Evolutionary conservation across 352 stramenopile genomes (phyloP).

Genomic region (Blastocystis sp.): DNA sequence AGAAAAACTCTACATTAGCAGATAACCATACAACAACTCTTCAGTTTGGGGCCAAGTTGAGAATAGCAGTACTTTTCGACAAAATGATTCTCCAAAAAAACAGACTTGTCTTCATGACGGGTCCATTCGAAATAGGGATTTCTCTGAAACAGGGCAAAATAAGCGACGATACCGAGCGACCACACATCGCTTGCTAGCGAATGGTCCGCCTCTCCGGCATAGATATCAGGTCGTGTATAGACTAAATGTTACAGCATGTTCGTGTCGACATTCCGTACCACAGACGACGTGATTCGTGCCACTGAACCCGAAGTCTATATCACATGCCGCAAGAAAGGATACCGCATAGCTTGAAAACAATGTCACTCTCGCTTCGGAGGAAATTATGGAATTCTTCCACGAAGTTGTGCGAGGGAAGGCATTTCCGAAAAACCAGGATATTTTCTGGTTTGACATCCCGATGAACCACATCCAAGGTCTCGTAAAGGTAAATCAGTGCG

Average conservation of each 20-base stretch:
- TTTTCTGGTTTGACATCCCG: constrained; percentile 49
- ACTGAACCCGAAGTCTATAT: constrained; percentile 38
- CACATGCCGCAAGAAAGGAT: not conserved
- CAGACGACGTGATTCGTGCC: not conserved
- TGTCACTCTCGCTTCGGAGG: not conserved
- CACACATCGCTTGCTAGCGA: not conserved
- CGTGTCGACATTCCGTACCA: not conserved
- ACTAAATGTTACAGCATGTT: not conserved
- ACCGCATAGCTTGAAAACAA: constrained; percentile 39
- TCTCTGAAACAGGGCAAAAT: not conserved
- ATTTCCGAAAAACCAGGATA: not conserved
- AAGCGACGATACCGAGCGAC: constrained; percentile 17
- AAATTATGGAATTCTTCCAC: not conserved
- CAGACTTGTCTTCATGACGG: not conserved
- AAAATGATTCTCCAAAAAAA: not conserved
- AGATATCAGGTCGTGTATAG: constrained; percentile 22
- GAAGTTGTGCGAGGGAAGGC: not conserved
- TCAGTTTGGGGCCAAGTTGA: not conserved
- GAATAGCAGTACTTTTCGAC: not conserved
- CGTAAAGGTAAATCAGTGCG: constrained; percentile 2
- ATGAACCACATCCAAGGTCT: not conserved
- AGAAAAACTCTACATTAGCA: not conserved
- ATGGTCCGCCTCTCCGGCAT: not conserved
- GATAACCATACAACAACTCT: not conserved
- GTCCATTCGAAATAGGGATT: constrained; percentile 12